phyloP scores from a whole-genome alignment of 2,329 filamentous ascomycete species.

The Stenocarpella maydis region DNA sequence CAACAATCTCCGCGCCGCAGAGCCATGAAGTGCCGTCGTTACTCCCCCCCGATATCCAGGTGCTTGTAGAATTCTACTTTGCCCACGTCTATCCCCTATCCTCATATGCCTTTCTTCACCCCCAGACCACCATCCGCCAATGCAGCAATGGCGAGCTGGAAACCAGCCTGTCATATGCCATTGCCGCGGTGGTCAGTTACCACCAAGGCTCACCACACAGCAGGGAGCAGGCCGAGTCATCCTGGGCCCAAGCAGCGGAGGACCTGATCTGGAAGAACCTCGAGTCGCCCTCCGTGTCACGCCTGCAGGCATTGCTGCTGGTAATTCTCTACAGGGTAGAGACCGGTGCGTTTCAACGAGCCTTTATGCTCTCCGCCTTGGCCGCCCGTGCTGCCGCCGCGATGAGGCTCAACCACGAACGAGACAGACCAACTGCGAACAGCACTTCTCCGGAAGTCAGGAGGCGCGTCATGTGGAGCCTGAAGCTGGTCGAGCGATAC shows the following conservation, averaged over 20 bases:
- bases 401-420: slow-evolving; percentile 53
- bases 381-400: slow-evolving; percentile 54
- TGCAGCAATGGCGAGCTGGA: slow-evolving; percentile 31
- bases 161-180: slow-evolving; percentile 26
- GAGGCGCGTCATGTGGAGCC: slow-evolving; percentile 53
- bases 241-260: slow-evolving; percentile 31
- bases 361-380: slow-evolving; percentile 54
- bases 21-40: not conserved
- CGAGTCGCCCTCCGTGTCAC: slow-evolving; percentile 38
- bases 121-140: slow-evolving; percentile 31
- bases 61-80: slow-evolving; percentile 34
- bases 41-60: slow-evolving; percentile 24
- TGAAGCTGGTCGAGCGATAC: slow-evolving; percentile 53
- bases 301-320: slow-evolving; percentile 52
- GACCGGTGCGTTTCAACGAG: slow-evolving; percentile 52
- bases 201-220: slow-evolving; percentile 19
- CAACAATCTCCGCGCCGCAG: not conserved
- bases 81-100: slow-evolving; percentile 30
- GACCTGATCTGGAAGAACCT: slow-evolving; percentile 38
- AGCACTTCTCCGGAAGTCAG: slow-evolving; percentile 53
- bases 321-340: slow-evolving; percentile 56
- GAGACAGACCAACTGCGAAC: slow-evolving; percentile 40
- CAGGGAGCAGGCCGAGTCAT: slow-evolving; percentile 10
- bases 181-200: slow-evolving; percentile 32
- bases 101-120: slow-evolving; percentile 35